Conservation (phyloP, 495 filamentous ascomycete species). For the Aspergillus ostianus region DNA sequence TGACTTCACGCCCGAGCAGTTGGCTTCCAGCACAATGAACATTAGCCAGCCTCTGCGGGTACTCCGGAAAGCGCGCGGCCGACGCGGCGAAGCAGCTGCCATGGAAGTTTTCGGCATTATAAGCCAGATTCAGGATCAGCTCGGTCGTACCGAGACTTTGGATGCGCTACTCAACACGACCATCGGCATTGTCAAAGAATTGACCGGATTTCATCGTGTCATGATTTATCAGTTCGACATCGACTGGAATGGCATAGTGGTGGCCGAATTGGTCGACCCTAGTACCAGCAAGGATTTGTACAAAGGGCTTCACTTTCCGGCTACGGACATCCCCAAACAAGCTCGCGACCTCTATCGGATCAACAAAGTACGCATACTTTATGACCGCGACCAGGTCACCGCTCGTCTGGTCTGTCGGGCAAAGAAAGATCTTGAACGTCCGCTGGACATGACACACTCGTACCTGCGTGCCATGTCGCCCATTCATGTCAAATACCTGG, state of each 20-base stretch:
- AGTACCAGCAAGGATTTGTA: slow-evolving; percentile 80
- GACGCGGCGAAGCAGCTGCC: slow-evolving; percentile 78
- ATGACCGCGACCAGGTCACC: slow-evolving; percentile 41
- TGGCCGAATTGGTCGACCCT: slow-evolving; percentile 83
- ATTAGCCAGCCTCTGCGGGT: slow-evolving; percentile 76
- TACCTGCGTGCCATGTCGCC: slow-evolving; percentile 87
- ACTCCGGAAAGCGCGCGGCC: slow-evolving; percentile 71
- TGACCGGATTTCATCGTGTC: slow-evolving; percentile 90
- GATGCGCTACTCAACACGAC: slow-evolving; percentile 57
- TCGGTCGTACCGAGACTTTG: slow-evolving; percentile 30
- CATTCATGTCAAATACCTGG: slow-evolving; percentile 84
- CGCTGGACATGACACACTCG: slow-evolving; percentile 80
- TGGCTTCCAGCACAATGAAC: slow-evolving; percentile 64
- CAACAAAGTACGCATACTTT: slow-evolving; percentile 46
- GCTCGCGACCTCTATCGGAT: slow-evolving; percentile 77
- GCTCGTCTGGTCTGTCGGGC: slow-evolving; percentile 81
- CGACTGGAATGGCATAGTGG: slow-evolving; percentile 78
- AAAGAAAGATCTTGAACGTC: slow-evolving; percentile 68
- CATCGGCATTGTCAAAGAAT: slow-evolving; percentile 56
- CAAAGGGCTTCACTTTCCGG: slow-evolving; percentile 87
- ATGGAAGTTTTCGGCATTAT: slow-evolving; percentile 96
- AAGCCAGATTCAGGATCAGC: slow-evolving; percentile 59
- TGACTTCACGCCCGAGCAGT: slow-evolving; percentile 68
- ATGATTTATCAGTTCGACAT: slow-evolving; percentile 94
- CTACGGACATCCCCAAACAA: slow-evolving; percentile 83